These are phyloP conservation scores for Cercophora sp. DNA, from an alignment of 495 filamentous ascomycete genomes.

Conservation along the genomic window DNA sequence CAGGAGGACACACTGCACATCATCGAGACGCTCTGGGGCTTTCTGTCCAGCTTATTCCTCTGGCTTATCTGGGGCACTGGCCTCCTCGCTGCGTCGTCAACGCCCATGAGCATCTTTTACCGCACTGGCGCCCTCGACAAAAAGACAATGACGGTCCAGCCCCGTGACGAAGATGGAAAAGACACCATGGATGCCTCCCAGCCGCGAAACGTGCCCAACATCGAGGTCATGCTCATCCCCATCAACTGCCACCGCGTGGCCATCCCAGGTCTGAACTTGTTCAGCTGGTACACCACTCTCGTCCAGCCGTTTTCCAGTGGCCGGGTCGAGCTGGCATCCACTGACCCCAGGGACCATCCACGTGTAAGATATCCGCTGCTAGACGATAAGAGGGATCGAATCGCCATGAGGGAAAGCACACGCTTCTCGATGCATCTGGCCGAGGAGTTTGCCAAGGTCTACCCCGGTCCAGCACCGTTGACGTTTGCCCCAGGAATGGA, in stretches of 20 bases:
- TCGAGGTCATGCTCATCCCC: constrained; percentile 28
- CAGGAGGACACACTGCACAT: constrained; percentile 21
- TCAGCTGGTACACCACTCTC: constrained; percentile 21
- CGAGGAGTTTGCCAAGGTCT: constrained; percentile 21
- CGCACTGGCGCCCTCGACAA: constrained; percentile 20
- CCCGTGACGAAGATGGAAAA: neutral
- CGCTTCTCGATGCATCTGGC: constrained; percentile 26
- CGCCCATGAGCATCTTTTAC: constrained; percentile 15
- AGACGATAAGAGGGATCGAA: constrained; percentile 17
- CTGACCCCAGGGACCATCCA: constrained; percentile 28
- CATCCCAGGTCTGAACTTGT: constrained; percentile 7
- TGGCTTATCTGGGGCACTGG: constrained; percentile 22
- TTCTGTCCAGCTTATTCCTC: constrained; percentile 21
- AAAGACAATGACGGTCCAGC: constrained; percentile 12
- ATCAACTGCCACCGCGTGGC: constrained; percentile 5
- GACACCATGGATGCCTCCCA: constrained; percentile 15
- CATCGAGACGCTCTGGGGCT: constrained; percentile 6
- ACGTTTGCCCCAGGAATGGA: constrained; percentile 21
- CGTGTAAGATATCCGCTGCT: constrained; percentile 24
- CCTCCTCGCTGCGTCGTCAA: constrained; percentile 12
- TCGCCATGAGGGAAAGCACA: constrained; percentile 10
- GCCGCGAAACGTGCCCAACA: constrained; percentile 21
- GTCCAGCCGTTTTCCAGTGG: constrained; percentile 36
- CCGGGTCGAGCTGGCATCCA: constrained; percentile 29
- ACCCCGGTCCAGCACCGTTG: constrained; percentile 18